Conservation (phyloP, 495 filamentous ascomycete genomes). For the Penicillium psychrofluorescens region DNA sequence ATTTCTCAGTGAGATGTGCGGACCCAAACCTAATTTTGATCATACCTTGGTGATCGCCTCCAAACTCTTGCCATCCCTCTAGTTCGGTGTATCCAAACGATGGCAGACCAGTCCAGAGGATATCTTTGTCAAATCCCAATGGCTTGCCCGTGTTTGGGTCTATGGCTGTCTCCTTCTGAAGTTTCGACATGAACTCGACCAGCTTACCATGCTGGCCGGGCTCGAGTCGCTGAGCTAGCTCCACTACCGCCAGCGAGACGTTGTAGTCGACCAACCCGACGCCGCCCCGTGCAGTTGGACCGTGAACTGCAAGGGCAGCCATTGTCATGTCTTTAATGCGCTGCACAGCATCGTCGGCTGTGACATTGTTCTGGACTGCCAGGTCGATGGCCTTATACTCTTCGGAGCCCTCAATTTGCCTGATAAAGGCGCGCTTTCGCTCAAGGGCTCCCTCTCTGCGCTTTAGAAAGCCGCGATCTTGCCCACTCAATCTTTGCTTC, state of each 20-base stretch:
- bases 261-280: constrained; percentile 5
- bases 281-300: neutral
- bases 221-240: constrained; percentile 5
- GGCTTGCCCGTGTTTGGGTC: constrained; percentile 1
- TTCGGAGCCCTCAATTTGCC: constrained; percentile 2
- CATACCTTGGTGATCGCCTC: constrained; percentile 1
- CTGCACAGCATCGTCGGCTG: constrained; percentile 1
- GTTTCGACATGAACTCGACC: constrained; percentile 1
- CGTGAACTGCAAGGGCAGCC: neutral
- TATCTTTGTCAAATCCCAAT: neutral
- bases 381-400: constrained; percentile 2
- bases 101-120: constrained; percentile 2
- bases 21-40: neutral
- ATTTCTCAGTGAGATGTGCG: neutral
- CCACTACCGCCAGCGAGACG: constrained; percentile 3
- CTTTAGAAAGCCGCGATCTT: too few species aligned
- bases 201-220: constrained; percentile 1
- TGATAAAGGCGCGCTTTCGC: neutral
- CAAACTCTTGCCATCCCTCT: neutral
- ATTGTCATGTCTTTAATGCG: constrained; percentile 2
- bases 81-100: constrained; percentile 1
- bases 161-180: constrained; percentile 1
- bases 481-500: too few species aligned
- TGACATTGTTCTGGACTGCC: constrained; percentile 1
- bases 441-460: too few species aligned